Percentiles rank a stretch among this genome's conserved stretches.
These are phyloP conservation scores for Trametes villosa DNA, from an alignment of 768 basidiomycete species.

Conservation along the genomic window DNA sequence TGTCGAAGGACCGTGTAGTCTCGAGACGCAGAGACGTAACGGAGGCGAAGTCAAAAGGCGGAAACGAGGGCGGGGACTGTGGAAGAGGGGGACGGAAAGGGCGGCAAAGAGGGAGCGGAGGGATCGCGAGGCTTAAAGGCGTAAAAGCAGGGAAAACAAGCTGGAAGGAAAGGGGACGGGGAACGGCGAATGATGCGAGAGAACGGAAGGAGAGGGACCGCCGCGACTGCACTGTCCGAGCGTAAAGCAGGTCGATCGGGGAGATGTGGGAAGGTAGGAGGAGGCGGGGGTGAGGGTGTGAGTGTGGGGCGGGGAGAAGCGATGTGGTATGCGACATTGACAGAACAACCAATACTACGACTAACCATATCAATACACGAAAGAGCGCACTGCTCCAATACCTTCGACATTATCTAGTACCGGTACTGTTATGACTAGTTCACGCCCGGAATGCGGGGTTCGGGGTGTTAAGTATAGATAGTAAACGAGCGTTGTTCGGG, in stretches of 20 bases:
- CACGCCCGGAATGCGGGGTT: constrained; percentile 27
- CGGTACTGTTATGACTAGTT: constrained; percentile 22
- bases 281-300: constrained; percentile 1
- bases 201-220: constrained; percentile 37
- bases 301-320: constrained; percentile 4
- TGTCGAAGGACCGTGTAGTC: constrained; percentile 3
- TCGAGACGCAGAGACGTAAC: constrained; percentile 2
- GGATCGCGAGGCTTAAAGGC: constrained; percentile 28
- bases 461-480: constrained; percentile 36
- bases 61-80: constrained; percentile 1
- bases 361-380: constrained; percentile 31
- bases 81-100: constrained; percentile 33
- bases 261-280: neutral
- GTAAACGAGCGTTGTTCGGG: constrained; percentile 33
- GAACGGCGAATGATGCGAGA: constrained; percentile 26
- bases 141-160: constrained; percentile 27
- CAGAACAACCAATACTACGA: constrained; percentile 25
- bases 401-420: constrained; percentile 27
- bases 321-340: constrained; percentile 21
- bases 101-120: constrained; percentile 32
- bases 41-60: constrained; percentile 17
- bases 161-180: constrained; percentile 5
- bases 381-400: constrained; percentile 23
- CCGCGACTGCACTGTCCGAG: constrained; percentile 20
- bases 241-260: constrained; percentile 12